phyloP scores from a whole-genome alignment of 768 basidiomycete species.

The Naganishia onofrii region DNA sequence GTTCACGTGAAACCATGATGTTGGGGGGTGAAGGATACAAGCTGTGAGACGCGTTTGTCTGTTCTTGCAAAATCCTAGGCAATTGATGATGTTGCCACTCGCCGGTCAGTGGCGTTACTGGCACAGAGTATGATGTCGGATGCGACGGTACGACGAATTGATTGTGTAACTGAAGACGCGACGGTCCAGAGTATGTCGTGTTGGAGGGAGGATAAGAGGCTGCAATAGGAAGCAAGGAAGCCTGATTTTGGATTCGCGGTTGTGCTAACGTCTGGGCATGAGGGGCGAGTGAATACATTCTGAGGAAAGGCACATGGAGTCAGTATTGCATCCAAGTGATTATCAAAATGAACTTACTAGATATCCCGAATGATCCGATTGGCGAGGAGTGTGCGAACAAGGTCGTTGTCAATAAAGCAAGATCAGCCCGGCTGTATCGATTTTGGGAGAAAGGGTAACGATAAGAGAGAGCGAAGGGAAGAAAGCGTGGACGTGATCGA shows the following conservation, averaged over 20 bases:
- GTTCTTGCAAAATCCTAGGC: not conserved
- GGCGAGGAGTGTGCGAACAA: not conserved
- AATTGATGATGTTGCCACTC: not conserved
- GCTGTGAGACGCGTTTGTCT: not conserved
- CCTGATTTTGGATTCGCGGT: not conserved
- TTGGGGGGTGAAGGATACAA: conserved; percentile 10
- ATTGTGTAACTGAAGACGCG: not conserved
- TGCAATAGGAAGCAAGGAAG: not conserved
- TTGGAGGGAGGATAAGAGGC: not conserved
- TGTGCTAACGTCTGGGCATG: not conserved
- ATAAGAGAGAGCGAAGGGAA: conserved; percentile 2
- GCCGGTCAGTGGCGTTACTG: conserved; percentile 12
- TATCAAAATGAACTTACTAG: not conserved
- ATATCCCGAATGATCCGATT: not conserved
- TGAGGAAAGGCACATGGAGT: not conserved
- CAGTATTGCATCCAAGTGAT: not conserved
- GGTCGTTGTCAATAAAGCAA: not conserved
- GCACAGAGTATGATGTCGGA: conserved; percentile 11
- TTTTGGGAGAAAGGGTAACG: not conserved
- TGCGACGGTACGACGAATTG: conserved; percentile 4
- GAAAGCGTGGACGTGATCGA: conserved; percentile 5
- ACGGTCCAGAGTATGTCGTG: not conserved
- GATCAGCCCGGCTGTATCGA: conserved; percentile 22
- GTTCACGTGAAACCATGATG: conserved; percentile 2
- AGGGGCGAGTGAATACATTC: conserved; percentile 12